Evolutionary conservation across 164 flowering plant species (phyloP), one percentile per base, ranked within the genome.

Genomic region (Aristolochia fimbriata): DNA sequence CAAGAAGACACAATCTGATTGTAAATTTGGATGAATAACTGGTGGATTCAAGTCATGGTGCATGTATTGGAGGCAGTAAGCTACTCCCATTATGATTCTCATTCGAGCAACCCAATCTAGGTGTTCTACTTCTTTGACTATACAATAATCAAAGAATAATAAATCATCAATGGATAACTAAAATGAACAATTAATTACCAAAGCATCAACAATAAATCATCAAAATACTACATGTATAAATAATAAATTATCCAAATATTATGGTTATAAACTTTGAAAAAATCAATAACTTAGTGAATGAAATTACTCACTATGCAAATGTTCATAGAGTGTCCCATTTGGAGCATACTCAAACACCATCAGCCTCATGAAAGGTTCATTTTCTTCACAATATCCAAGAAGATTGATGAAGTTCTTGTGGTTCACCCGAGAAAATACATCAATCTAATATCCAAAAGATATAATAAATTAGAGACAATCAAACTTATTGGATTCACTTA

Each of bases 311-410:
- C 99, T 83, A 67, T 93, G 99, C 47, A 93, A 78, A 80, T 91
- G 97, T 78, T 93, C 99, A 30, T 68, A 88, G 46, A 88, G 81
- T 22, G 67, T 74, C 15, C 99, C 99, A 69, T 78, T 90, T 47
- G 99, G 89, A 70, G 96, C 93, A 76, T 93, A 93, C 77, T 93
- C 99, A 60, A 86, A 86, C 48, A 88, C 99, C 91, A 90, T 85
- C 89, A 91, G 83, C 76, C 97, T 76, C 6, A 65, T 63, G 68
- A 93, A 90, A 47, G 89, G 88, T 59, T 86, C 84, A 41, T 90
- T 77, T 74, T 90, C 97, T 75, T 85, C 88, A 51, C 99, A 93
- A 66, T 77, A 86, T 31, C 99, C 97, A 53, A 93, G 66, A 61
- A 93, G 93, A 72, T 93, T 93, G 67, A 86, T 85, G 70, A 83